Evolutionary conservation across 1,284 basidiomycete genomes (phyloP), one percentile per base, ranked within the genome.

Genomic region (Malassezia furfur): DNA sequence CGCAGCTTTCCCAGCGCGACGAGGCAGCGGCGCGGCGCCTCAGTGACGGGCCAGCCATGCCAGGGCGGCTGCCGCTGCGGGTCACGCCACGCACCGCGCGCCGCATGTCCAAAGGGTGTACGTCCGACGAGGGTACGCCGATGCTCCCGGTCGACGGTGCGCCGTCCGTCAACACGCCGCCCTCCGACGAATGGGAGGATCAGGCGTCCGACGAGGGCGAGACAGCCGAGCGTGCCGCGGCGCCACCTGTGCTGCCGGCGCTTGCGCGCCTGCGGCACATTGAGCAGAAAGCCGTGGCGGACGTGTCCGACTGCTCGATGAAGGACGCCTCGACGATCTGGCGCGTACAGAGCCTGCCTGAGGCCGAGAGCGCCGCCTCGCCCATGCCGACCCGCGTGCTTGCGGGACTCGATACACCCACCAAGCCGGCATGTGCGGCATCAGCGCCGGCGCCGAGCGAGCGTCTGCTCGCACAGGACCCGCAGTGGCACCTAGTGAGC

Each of bases 301-400:
- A 52, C 10, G 5, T 57, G 9, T 52, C 55, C 2, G 55, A 57
- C 55, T 57, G 55, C 35, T 48, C 55, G 14, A 57, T 57, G 55
- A 47, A 48, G n/a, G 55, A 57, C 30, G 55, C 52, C 2, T 51
- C 52, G 48, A 50, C 39, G 31, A 54, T 54, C 31, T 50, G 47
- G 48, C 40, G 52, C 17, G 14, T 25, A n/a, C 21, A 12, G n/a
- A 8, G 19, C 39, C 3, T 9, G 8, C 15, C 5, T 2, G 25
- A 19, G 3, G 31, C 5, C 19, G 30, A n/a, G 39, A 5, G 25
- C 25, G 7, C 36, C 15, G 25, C 37, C 22, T 32, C 12, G 21
- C 25, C 39, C 10, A 40, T 40, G 17, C 39, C 39, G 19, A 14
- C 4, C 9, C 11, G 8, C 11, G 25, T 44, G 11, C 41, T 31